Conservation (phyloP, 23 red algal species). For the Gracilaria domingensis region DNA sequence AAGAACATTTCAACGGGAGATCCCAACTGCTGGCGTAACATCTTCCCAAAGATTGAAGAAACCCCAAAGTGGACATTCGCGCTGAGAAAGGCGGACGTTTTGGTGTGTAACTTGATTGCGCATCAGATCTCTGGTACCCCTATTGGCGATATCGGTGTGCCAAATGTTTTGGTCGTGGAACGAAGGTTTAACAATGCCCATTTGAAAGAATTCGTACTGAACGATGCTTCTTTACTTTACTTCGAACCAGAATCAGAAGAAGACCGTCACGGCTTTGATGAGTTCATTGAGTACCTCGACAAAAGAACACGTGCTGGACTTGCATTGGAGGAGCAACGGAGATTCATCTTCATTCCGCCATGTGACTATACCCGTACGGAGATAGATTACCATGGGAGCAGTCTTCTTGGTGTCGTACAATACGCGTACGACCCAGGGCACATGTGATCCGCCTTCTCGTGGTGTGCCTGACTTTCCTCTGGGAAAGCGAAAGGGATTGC, state of each 20-base stretch:
- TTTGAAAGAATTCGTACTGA: conserved; percentile 86
- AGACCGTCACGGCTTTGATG: conserved; percentile 83
- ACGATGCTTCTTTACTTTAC: conserved; percentile 91
- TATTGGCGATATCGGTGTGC: conserved; percentile 67
- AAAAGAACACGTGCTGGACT: conserved; percentile 89
- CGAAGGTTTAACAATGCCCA: conserved; percentile 95
- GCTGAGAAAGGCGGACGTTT: conserved; percentile 93
- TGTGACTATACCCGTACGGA: conserved; percentile 88
- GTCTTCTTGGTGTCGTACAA: conserved; percentile 95
- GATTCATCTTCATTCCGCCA: conserved; percentile 98
- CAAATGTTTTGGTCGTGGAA: conserved; percentile 86
- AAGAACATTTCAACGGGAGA: conserved; percentile 35
- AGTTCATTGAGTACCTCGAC: conserved; percentile 96
- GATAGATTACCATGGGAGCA: conserved; percentile 78
- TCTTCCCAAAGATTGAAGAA: conserved; percentile 78
- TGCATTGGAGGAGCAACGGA: conserved; percentile 87
- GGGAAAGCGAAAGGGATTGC: no score
- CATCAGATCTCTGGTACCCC: conserved; percentile 91
- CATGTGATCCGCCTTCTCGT: no score
- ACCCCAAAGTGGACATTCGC: conserved; percentile 79
- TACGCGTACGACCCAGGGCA: no score
- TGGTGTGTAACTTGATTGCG: conserved; percentile 95
- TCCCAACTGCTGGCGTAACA: conserved; percentile 72
- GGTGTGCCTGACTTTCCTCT: no score
- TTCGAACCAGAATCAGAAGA: conserved; percentile 90